Conservation (phyloP, 345 rosid genomes). For the Trapa bicornis region DNA sequence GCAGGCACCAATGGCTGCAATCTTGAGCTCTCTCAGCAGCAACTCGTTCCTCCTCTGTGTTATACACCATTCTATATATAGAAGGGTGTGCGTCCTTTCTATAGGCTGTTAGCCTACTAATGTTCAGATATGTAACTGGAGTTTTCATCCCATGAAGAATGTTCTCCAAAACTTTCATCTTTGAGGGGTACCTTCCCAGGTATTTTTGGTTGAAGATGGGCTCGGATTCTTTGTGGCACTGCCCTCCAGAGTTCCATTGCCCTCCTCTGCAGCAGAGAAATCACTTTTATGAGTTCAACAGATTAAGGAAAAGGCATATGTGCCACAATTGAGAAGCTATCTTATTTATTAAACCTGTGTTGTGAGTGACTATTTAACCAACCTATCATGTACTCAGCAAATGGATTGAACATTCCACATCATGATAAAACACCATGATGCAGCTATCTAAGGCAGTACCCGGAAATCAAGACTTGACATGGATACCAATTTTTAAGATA, state of each 20-base stretch:
- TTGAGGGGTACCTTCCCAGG: conserved; percentile 61
- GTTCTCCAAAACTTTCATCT: conserved; percentile 61
- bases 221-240: conserved; percentile 70
- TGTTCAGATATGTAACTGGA: conserved; percentile 56
- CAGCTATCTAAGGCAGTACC: not conserved
- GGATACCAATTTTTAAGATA: not conserved
- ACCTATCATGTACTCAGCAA: too few species aligned
- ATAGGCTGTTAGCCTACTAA: conserved; percentile 63
- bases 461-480: not conserved
- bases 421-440: not conserved
- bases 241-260: conserved; percentile 85
- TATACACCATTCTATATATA: conserved; percentile 47
- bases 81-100: conserved; percentile 88
- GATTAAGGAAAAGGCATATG: not conserved
- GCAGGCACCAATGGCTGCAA: conserved; percentile 41
- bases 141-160: conserved; percentile 49
- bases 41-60: conserved; percentile 29
- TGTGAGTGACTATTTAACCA: too few species aligned
- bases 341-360: too few species aligned
- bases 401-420: not conserved
- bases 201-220: conserved; percentile 41
- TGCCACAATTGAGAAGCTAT: too few species aligned
- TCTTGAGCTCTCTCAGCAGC: conserved; percentile 57
- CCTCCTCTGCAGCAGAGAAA: conserved; percentile 45
- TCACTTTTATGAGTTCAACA: not conserved